Conservation (phyloP, 129 eudicot genomes). For the Artemisia argyi region DNA sequence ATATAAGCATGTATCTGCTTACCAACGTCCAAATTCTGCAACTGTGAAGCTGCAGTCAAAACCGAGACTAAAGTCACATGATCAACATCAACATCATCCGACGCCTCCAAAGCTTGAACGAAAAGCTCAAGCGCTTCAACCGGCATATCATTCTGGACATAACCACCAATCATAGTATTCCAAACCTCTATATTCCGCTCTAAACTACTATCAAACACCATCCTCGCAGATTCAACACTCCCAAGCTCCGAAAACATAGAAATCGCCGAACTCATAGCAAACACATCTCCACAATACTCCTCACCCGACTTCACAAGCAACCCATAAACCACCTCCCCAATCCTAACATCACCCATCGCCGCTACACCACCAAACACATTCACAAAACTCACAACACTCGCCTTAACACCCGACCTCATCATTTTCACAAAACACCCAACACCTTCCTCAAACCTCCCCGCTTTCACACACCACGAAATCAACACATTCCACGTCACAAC, state of each 20-base stretch:
- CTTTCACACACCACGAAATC: slow-evolving; percentile 76
- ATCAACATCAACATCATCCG: slow-evolving; percentile 43
- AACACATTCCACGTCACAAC: slow-evolving; percentile 71
- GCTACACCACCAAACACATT: slow-evolving; percentile 11
- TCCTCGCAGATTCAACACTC: slow-evolving; percentile 52
- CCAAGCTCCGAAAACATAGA: slow-evolving; percentile 79
- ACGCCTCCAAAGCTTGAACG: slow-evolving; percentile 41
- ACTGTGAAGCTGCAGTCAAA: slow-evolving; percentile 78
- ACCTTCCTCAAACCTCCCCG: slow-evolving; percentile 51
- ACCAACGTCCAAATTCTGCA: slow-evolving; percentile 58
- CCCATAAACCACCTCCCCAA: slow-evolving; percentile 40
- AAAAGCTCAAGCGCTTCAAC: slow-evolving; percentile 70
- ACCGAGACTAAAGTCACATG: slow-evolving; percentile 70
- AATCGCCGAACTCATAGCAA: slow-evolving; percentile 68
- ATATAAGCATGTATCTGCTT: slow-evolving; percentile 65
- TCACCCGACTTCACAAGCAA: slow-evolving; percentile 62
- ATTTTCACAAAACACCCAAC: slow-evolving; percentile 36
- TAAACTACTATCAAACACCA: slow-evolving; percentile 59
- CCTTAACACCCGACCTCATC: too few relatives aligned
- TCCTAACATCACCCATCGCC: slow-evolving; percentile 28
- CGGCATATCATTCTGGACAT: slow-evolving; percentile 54
- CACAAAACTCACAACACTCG: too few relatives aligned
- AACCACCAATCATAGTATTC: slow-evolving; percentile 93
- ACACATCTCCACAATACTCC: slow-evolving; percentile 54
- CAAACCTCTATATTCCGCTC: slow-evolving; percentile 79